Percentiles rank a stretch among this genome's conserved stretches.
These are phyloP conservation scores for Colletotrichum scovillei DNA, from an alignment of 2,329 filamentous ascomycete species.

Conservation along the genomic window DNA sequence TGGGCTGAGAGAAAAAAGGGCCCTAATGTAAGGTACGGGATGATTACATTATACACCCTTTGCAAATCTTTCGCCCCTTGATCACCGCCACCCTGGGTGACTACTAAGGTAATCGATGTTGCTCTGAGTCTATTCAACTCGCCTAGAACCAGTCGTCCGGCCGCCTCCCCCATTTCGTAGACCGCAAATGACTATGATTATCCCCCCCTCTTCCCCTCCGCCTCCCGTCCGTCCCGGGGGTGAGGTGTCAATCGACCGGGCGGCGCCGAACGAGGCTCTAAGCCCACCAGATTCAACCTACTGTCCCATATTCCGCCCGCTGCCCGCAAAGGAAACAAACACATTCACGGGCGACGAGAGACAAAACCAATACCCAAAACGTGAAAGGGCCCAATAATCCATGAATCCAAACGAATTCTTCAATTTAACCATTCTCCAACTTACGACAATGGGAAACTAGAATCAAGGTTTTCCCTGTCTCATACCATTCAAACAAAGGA, in stretches of 20 bases:
- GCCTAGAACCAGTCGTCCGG: neutral
- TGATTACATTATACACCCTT: neutral
- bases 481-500: neutral
- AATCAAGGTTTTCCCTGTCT: neutral
- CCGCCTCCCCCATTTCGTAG: neutral
- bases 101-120: neutral
- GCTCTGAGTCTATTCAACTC: no score
- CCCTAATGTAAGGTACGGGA: neutral
- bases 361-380: neutral
- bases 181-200: constrained; percentile 8
- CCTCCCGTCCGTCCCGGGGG: neutral
- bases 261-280: neutral
- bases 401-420: neutral
- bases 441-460: neutral
- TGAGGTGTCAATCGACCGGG: neutral
- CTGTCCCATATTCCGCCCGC: no score
- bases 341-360: neutral
- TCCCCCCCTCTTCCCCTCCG: neutral
- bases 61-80: neutral
- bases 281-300: neutral
- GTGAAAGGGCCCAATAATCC: neutral
- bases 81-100: constrained; percentile 12
- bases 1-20: neutral
- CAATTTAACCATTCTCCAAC: neutral
- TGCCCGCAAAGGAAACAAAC: neutral